A percentile compares a stretch with the other conserved stretches of the same genome.
Evolutionary conservation across 169 alveolate genomes (phyloP).

Genomic region (Plasmodium adleri): DNA sequence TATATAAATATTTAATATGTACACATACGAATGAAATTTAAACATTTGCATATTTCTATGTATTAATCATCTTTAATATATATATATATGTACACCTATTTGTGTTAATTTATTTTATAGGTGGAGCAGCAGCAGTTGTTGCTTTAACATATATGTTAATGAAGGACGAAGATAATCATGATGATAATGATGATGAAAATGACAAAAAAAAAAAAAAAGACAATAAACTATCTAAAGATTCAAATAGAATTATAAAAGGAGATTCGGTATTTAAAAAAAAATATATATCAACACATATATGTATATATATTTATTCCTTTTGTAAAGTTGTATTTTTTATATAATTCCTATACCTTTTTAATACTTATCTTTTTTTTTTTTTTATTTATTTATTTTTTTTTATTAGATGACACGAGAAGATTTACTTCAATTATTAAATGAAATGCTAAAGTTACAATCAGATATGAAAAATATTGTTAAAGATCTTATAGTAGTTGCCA

Average conservation of each 20-base stretch:
- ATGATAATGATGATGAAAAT: slow-evolving; percentile 62
- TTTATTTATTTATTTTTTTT: background rate
- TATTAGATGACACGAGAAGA: slow-evolving; percentile 79
- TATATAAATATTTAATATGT: background rate
- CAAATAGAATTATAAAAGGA: slow-evolving; percentile 55
- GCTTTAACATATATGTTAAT: slow-evolving; percentile 80
- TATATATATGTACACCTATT: background rate
- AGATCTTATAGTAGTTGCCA: slow-evolving; percentile 76
- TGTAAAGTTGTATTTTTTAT: background rate
- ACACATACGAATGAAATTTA: too few species aligned
- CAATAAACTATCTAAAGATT: slow-evolving; percentile 20
- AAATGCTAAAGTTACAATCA: slow-evolving; percentile 83
- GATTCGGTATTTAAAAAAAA: slow-evolving; percentile 42
- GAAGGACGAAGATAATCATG: slow-evolving; percentile 78
- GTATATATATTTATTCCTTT: background rate
- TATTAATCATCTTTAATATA: background rate
- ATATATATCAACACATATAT: background rate
- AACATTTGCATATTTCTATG: too few species aligned
- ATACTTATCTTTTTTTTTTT: background rate
- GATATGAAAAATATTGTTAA: slow-evolving; percentile 82
- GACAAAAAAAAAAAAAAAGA: slow-evolving; percentile 36
- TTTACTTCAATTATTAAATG: slow-evolving; percentile 78
- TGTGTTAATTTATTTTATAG: slow-evolving; percentile 11
- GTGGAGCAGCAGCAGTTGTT: slow-evolving; percentile 83
- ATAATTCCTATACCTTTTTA: background rate